Base-by-base conservation (phyloP, 495 filamentous ascomycete species). In the Ramalina peruviana region DNA sequence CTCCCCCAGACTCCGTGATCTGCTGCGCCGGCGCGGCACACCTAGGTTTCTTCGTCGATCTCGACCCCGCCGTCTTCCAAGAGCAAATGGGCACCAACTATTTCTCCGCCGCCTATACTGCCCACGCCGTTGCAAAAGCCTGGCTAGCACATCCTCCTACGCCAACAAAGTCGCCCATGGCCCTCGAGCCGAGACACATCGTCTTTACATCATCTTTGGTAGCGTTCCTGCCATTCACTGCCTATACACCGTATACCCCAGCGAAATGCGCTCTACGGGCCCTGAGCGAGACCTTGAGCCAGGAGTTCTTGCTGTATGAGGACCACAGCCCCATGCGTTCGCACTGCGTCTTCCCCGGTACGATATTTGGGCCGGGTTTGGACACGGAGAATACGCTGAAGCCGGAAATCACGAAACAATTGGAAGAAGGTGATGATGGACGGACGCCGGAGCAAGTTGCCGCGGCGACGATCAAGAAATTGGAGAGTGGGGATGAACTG, bases 31-130 rank as follows among this genome's bases (percentile, higher is more conserved):
- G 89, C 57, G 72, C 76, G 53, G 78, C 85, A 7, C 70, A 70
- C 37, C 90, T 93, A 0, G 68, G 78, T 5, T 81, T 90, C 58
- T 97, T 93, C 72, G 62, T 85, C 52, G 85, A 94, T 51, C 75
- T 74, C 15, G 66, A 76, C 20, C 60, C 82, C n/a, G 61, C 78
- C 20, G 71, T 70, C 12, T 66, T 90, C 50, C 75, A 81, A 20
- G 66, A 74, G 57, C 88, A 94, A 66, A 94, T 96, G 80, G 83
- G 88, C 61, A 79, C 84, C 39, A 92, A 97, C 61, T 98, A 88
- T 69, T 93, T 84, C 73, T 83, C 88, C 36, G 78, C 78, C n/a
- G 82, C 83, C 39, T 86, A 94, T 61, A 85, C 89, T 58, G 85
- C 89, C 38, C 86, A 93, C 61, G 73, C 77, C 19, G 66, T 65